phyloP scores from a whole-genome alignment of 192 early-diverging fungal species.

The Entomortierella chlamydospora region DNA sequence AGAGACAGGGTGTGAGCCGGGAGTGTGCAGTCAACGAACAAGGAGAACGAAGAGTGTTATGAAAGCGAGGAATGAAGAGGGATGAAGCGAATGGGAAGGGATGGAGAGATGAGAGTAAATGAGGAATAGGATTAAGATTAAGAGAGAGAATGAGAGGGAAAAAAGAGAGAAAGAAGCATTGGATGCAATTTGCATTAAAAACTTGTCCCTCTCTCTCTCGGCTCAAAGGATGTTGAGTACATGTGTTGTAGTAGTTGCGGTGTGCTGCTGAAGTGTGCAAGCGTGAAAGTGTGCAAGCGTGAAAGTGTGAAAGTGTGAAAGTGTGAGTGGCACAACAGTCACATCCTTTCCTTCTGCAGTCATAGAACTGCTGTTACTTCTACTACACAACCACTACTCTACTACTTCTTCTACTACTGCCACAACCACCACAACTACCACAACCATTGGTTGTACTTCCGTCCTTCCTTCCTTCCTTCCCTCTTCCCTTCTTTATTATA shows the following conservation, averaged over 20 bases:
- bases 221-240: no score
- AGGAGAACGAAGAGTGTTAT: neutral
- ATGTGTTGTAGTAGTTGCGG: no score
- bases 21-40: neutral
- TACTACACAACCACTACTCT: no score
- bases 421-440: no score
- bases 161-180: neutral
- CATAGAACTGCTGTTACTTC: no score
- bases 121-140: neutral
- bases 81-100: neutral
- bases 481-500: neutral
- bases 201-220: neutral
- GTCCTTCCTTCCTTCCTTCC: neutral
- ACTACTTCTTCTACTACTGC: no score
- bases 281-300: no score
- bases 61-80: neutral
- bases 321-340: no score
- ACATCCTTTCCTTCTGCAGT: no score
- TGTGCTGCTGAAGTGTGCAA: no score
- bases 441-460: no score
- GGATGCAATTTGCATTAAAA: neutral
- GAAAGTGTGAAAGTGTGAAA: no score
- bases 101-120: neutral
- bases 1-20: neutral
- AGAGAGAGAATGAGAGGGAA: neutral